Evolutionary conservation across 257 asterid species (phyloP), one percentile per base, ranked within the genome.

Genomic region (Solanum boliviense): DNA sequence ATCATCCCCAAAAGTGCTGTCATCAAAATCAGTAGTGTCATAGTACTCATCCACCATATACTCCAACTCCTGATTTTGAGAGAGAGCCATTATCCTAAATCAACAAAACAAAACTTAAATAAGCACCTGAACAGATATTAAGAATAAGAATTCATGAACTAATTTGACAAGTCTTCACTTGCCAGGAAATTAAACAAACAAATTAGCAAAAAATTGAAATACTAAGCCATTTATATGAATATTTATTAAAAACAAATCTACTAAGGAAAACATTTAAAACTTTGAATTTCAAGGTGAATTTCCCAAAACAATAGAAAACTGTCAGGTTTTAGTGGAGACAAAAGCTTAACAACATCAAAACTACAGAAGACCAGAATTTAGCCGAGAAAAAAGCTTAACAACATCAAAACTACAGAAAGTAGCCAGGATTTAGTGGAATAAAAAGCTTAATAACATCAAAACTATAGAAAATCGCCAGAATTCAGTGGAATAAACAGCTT

Each of bases 31-130:
- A 88, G 91, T 76, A 15, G 89, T 84, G 67, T 89, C 93, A 85
- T 87, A 90, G 89, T 90, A 93, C 34, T 90, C 95, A 76, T 95
- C 93, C 35, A 84, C 91, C 56, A 92, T 91, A 86, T 91, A 91
- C 86, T 92, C 95, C 52, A 94, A 95, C 87, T 91, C 98, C 72
- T 91, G 89, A 91, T 89, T 92, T 84, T 88, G 91, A 85, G 91
- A 92, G 23, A 90, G 94, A 70, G 94, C 97, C 98, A 95, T 95
- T 48, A 73, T 81, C 89, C 85, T 60, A 34, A 83, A 12, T 32
- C 90, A 86, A 32, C 83, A 36, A 73, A 85, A 29, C 13, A 46
- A 44, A 41, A 46, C 85, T 81, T 46, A 46, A 78, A 81, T 46
- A 62, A 68, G 27, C 68, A 39, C 67, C 10, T 1, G 4, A 84